Base-by-base conservation (phyloP, 371 early-diverging fungal species). In the Haplosporangium sp. region DNA sequence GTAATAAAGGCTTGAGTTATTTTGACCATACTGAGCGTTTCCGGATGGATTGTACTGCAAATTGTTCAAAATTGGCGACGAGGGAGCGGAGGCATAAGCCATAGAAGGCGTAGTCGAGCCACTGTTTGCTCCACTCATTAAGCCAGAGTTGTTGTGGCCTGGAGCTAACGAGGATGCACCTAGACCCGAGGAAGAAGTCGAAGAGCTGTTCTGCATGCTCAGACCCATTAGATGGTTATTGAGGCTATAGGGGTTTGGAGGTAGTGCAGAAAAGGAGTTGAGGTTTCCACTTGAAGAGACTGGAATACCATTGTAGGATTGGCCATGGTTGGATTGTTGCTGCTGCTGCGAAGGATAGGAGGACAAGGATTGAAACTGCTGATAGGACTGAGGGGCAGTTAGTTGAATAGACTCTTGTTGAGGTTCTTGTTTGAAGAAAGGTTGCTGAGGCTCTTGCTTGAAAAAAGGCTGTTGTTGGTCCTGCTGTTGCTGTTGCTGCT, bases 91-190 rank as follows among this genome's bases (percentile, higher is more conserved):
- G 4, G 68, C 72, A 58, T 71, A 63, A 8, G 72, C 61, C 68
- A 76, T 50, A 3, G 70, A 42, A 37, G 77, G 77, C 19, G 77
- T 77, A 4, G 77, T 77, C n/a, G 77, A 72, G 13, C 77, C 77
- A 27, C 77, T 77, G 62, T 63, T 67, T 9, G 68, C 65, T 13
- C 75, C 75, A 42, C 70, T 62, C 27, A 69, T 50, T 35, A 69
- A 17, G 7, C 75, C 70, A 4, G 69, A 61, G 52, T 47, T 38
- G 6, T 58, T 34, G 9, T 63, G 35, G 15, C 47, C 47, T 8
- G 62, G 71, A 48, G 71, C 67, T 35, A 71, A 45, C 2, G 71
- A 70, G 17, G 67, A 65, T 3, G 66, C 65, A 65, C n/a, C 63
- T 52, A 71, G 20, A 39, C 72, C 61, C 4, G 72, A 39, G 48